Percentiles rank a stretch among this genome's conserved stretches.
Evolutionary conservation across 2,329 filamentous ascomycete genomes (phyloP).

Genomic region (Endoconidiophora polonica): DNA sequence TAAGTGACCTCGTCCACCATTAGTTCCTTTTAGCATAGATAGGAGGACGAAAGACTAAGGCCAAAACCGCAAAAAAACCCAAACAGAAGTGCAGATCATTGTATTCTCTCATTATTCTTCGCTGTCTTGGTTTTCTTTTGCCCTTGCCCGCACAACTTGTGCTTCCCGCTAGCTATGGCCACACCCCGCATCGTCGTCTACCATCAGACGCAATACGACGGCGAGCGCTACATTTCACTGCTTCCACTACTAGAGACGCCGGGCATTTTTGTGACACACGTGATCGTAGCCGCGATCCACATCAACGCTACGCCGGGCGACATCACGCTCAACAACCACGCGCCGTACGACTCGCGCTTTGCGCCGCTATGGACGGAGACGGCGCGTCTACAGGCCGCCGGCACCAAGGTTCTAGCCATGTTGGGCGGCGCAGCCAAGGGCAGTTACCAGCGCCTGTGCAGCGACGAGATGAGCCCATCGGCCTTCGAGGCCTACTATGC

Average conservation of each 20-base stretch:
- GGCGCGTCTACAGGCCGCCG: constrained; percentile 49
- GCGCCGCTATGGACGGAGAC: constrained; percentile 65
- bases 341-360: constrained; percentile 49
- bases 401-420: constrained; percentile 73
- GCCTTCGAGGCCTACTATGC: constrained; percentile 58
- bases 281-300: constrained; percentile 77
- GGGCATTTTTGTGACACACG: constrained; percentile 43
- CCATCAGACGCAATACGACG: constrained; percentile 38
- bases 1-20: too few species aligned
- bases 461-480: constrained; percentile 26
- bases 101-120: background rate
- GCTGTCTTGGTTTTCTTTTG: background rate
- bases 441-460: constrained; percentile 39
- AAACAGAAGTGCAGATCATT: too few species aligned
- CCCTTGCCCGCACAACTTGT: background rate
- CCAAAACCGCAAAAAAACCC: too few species aligned
- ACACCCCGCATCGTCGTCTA: constrained; percentile 31
- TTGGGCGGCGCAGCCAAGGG: constrained; percentile 71
- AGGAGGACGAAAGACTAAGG: too few species aligned
- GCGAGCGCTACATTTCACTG: constrained; percentile 30
- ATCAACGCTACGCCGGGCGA: constrained; percentile 50
- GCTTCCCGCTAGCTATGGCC: constrained; percentile 20
- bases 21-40: too few species aligned
- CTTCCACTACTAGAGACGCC: constrained; percentile 33
- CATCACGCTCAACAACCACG: constrained; percentile 67